Evolutionary conservation across 208 protist species (phyloP), one percentile per base, ranked within the genome.

Genomic region (Leishmania tropica): DNA sequence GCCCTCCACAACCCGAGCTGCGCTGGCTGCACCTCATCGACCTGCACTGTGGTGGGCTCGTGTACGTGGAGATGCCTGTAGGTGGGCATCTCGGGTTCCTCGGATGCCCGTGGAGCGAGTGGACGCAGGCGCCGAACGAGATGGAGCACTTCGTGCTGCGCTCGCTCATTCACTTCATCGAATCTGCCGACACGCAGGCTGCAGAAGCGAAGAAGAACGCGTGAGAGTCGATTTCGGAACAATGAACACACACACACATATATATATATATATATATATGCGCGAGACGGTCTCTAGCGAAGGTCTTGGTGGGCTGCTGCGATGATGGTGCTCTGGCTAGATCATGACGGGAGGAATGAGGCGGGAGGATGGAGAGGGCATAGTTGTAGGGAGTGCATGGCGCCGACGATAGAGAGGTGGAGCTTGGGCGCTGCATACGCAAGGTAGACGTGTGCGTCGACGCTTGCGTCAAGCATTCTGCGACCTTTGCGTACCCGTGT

Each of bases 1-100:
- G 91, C 4, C 45, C 81, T 0, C 85, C 85, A 53, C 76, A 77
- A 71, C 75, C 73, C 10, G 76, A 60, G 10, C 67, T 81, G 58
- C 76, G 74, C n/a, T 90, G 86, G 92, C 47, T 15, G 48, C 15
- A 73, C n/a, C n/a, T n/a, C n/a, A n/a, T n/a, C n/a, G n/a, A n/a
- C n/a, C n/a, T n/a, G n/a, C n/a, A n/a, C n/a, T n/a, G n/a, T n/a
- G n/a, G n/a, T n/a, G n/a, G n/a, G n/a, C n/a, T n/a, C n/a, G n/a
- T n/a, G n/a, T n/a, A n/a, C n/a, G n/a, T n/a, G n/a, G n/a, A n/a
- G n/a, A n/a, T n/a, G n/a, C n/a, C n/a, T n/a, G n/a, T n/a, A n/a
- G n/a, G n/a, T n/a, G n/a, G n/a, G n/a, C n/a, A n/a, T n/a, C n/a
- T n/a, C n/a, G n/a, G n/a, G n/a, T n/a, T n/a, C n/a, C n/a, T n/a